A percentile compares a stretch with the other conserved stretches of the same genome.
These are phyloP conservation scores for Spiraea crenata DNA, from an alignment of 331 rosid genomes.

Conservation along the genomic window DNA sequence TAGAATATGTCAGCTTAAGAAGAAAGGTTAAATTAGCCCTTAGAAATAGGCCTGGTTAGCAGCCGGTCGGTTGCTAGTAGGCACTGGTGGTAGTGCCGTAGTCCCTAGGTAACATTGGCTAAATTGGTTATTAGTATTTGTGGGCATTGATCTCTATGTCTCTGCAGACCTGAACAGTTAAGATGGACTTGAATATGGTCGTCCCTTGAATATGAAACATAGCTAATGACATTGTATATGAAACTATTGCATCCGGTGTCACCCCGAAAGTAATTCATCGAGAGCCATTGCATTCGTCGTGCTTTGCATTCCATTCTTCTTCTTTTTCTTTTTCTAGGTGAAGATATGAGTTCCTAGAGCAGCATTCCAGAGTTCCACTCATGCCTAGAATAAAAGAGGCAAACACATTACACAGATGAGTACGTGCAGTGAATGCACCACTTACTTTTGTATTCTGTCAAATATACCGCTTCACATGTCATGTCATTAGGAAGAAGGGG, in stretches of 20 bases:
- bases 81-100: neutral
- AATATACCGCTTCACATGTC: too few relatives aligned
- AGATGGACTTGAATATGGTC: too few relatives aligned
- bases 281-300: neutral
- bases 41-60: neutral
- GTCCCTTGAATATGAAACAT: too few relatives aligned
- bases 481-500: too few relatives aligned
- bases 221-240: too few relatives aligned
- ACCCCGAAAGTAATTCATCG: neutral
- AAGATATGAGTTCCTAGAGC: constrained; percentile 4
- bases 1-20: neutral
- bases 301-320: neutral
- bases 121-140: too few relatives aligned
- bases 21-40: neutral
- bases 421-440: too few relatives aligned
- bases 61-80: neutral
- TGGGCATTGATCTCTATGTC: too few relatives aligned
- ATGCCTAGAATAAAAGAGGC: constrained; percentile 6
- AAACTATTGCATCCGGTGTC: too few relatives aligned
- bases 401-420: neutral
- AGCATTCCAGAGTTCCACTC: constrained; percentile 10
- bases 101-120: too few relatives aligned
- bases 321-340: neutral
- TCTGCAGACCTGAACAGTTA: too few relatives aligned
- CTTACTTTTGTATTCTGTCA: too few relatives aligned